Percentiles rank a stretch among this genome's conserved stretches.
These are phyloP conservation scores for Boletus tylopilopsis DNA, from an alignment of 768 basidiomycete genomes.

Conservation along the genomic window DNA sequence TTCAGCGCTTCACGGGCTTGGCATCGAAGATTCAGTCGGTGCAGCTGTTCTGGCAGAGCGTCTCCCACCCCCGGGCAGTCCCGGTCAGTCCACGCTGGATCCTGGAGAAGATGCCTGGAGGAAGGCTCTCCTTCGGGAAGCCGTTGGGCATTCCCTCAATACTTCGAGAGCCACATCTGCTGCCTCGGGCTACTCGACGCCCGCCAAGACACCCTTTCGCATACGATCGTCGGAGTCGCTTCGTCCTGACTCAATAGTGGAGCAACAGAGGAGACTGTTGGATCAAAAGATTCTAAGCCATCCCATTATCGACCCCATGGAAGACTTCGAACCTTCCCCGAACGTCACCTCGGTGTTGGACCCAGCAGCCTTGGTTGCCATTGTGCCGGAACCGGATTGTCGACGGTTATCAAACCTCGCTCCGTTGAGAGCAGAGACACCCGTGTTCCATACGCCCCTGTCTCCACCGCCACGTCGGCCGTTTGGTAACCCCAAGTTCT, in stretches of 20 bases:
- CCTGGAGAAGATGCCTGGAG: conserved; percentile 68
- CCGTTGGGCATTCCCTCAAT: conserved; percentile 72
- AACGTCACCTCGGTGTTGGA: conserved; percentile 2
- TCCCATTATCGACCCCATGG: conserved; percentile 34
- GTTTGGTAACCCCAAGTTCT: conserved; percentile 41
- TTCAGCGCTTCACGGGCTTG: conserved; percentile 67
- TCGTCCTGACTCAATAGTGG: conserved; percentile 9
- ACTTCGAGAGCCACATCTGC: conserved; percentile 47
- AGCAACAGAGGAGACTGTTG: conserved; percentile 27
- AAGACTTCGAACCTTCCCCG: conserved; percentile 27
- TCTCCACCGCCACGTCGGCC: conserved; percentile 60
- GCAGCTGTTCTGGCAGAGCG: conserved; percentile 73
- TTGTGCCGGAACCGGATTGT: conserved; percentile 29
- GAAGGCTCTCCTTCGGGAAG: conserved; percentile 69
- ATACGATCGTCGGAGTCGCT: conserved; percentile 24
- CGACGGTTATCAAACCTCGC: conserved; percentile 40
- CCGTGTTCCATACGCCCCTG: conserved; percentile 58
- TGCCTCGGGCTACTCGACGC: conserved; percentile 34
- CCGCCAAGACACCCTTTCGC: conserved; percentile 29
- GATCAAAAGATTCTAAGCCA: conserved; percentile 46
- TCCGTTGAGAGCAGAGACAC: conserved; percentile 62
- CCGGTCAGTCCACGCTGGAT: conserved; percentile 54
- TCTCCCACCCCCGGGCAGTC: conserved; percentile 61
- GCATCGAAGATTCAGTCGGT: conserved; percentile 70
- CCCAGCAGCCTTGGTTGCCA: conserved; percentile 11